These are phyloP conservation scores for Chaetothyriales sp. DNA, from an alignment of 2,329 filamentous ascomycete genomes.

Conservation along the genomic window DNA sequence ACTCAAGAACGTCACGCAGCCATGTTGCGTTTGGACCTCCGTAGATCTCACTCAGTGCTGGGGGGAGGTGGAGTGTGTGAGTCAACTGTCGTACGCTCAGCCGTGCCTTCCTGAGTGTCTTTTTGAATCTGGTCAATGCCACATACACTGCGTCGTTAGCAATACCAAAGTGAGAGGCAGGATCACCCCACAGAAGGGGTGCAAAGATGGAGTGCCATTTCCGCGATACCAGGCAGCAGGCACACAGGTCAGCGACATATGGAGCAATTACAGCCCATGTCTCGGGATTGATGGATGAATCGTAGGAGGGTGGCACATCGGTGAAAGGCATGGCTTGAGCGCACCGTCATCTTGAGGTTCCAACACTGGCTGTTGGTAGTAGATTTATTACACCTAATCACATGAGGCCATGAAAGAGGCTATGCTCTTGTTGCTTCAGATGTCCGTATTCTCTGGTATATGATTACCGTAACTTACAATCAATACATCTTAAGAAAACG, in stretches of 20 bases:
- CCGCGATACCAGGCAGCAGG: constrained; percentile 40
- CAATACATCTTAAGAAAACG: too few species aligned
- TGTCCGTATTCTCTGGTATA: too few species aligned
- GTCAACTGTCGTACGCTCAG: constrained; percentile 39
- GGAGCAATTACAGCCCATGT: constrained; percentile 41
- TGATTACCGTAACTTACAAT: too few species aligned
- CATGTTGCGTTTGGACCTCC: constrained; percentile 43
- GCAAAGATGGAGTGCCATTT: constrained; percentile 45
- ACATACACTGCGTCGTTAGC: constrained; percentile 45
- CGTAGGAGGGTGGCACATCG: constrained; percentile 44
- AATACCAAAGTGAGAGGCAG: constrained; percentile 43
- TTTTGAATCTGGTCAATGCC: constrained; percentile 44
- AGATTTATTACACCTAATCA: too few species aligned
- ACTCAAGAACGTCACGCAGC: constrained; percentile 44
- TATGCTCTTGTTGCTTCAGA: neutral
- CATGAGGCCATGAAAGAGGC: too few species aligned
- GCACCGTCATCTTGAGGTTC: neutral
- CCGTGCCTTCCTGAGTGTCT: constrained; percentile 39
- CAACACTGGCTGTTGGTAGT: neutral
- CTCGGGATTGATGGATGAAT: constrained; percentile 39
- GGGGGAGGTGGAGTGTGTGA: constrained; percentile 46
- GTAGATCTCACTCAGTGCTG: constrained; percentile 46
- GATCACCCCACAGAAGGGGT: constrained; percentile 46
- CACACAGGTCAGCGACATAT: constrained; percentile 42
- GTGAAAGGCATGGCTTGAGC: constrained; percentile 1